These are phyloP conservation scores for Calocybe gangraenosa DNA, from an alignment of 768 basidiomycete species.

Conservation along the genomic window DNA sequence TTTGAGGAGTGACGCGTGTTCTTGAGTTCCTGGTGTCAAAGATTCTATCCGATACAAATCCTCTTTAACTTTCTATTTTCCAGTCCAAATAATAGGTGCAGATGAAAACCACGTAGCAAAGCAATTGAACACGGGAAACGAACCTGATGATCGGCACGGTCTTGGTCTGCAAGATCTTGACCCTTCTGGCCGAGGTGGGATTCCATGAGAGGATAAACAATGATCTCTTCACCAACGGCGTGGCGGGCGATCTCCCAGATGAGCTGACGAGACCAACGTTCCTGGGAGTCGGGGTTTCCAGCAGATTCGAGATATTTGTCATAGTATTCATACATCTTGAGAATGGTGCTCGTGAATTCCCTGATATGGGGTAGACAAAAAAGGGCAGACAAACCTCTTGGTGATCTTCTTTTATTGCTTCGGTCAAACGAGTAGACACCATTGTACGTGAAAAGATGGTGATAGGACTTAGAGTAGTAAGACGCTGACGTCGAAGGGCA, in stretches of 20 bases:
- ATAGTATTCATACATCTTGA: constrained; percentile 55
- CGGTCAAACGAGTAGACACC: constrained; percentile 24
- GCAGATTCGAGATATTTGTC: constrained; percentile 39
- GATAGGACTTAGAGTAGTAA: neutral
- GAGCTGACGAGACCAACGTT: constrained; percentile 51
- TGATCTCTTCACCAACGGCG: constrained; percentile 57
- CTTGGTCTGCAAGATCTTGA: constrained; percentile 45
- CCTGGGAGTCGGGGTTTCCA: constrained; percentile 43
- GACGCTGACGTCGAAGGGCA: neutral
- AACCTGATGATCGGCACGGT: constrained; percentile 56
- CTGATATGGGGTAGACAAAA: neutral
- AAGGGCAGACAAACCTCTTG: constrained; percentile 31
- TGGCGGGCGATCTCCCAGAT: constrained; percentile 61
- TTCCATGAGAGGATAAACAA: constrained; percentile 63
- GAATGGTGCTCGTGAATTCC: neutral
- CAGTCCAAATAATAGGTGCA: too few species aligned
- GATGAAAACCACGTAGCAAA: neutral
- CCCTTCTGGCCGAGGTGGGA: constrained; percentile 50
- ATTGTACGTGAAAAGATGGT: constrained; percentile 7
- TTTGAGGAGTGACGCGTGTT: constrained; percentile 40
- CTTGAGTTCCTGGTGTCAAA: constrained; percentile 34
- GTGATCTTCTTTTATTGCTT: constrained; percentile 46
- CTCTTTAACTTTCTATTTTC: constrained; percentile 17
- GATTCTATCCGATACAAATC: constrained; percentile 35
- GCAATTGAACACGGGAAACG: constrained; percentile 1